A percentile compares a stretch with the other conserved stretches of the same genome.
phyloP scores from a whole-genome alignment of 768 basidiomycete genomes.

The Boletus subparvulus region DNA sequence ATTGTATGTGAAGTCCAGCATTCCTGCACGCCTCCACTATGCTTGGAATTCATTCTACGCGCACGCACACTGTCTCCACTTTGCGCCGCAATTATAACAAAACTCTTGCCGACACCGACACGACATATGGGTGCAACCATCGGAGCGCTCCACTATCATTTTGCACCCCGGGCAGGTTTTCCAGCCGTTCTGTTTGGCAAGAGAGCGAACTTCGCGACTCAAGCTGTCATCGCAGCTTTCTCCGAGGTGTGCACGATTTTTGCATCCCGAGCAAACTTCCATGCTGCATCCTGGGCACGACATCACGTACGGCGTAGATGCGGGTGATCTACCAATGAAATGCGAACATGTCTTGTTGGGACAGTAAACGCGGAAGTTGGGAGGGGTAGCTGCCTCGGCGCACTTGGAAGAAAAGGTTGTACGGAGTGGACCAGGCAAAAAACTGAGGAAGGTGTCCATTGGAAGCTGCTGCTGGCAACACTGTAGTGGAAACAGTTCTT shows the following conservation, averaged over 20 bases:
- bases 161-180: slow-evolving; percentile 62
- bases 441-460: slow-evolving; percentile 25
- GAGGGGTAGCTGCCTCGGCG: slow-evolving; percentile 46
- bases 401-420: slow-evolving; percentile 41
- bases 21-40: not conserved
- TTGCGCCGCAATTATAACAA: slow-evolving; percentile 24
- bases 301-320: slow-evolving; percentile 21
- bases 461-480: slow-evolving; percentile 48
- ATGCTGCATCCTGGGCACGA: slow-evolving; percentile 42
- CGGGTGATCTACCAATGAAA: slow-evolving; percentile 47
- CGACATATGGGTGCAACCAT: slow-evolving; percentile 59
- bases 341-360: slow-evolving; percentile 45
- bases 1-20: not conserved
- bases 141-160: slow-evolving; percentile 50
- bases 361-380: slow-evolving; percentile 49
- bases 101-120: slow-evolving; percentile 44
- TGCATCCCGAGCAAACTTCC: slow-evolving; percentile 50
- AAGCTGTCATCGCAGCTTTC: slow-evolving; percentile 44
- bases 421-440: slow-evolving; percentile 33
- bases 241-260: slow-evolving; percentile 40
- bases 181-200: slow-evolving; percentile 52
- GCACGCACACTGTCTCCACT: slow-evolving; percentile 10
- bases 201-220: slow-evolving; percentile 40
- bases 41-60: not conserved
- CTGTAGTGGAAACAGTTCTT: slow-evolving; percentile 49